Percentiles rank a stretch among this genome's conserved stretches.
Evolutionary conservation across 441 rosid genomes (phyloP).

Genomic region (Erodium trifolium): DNA sequence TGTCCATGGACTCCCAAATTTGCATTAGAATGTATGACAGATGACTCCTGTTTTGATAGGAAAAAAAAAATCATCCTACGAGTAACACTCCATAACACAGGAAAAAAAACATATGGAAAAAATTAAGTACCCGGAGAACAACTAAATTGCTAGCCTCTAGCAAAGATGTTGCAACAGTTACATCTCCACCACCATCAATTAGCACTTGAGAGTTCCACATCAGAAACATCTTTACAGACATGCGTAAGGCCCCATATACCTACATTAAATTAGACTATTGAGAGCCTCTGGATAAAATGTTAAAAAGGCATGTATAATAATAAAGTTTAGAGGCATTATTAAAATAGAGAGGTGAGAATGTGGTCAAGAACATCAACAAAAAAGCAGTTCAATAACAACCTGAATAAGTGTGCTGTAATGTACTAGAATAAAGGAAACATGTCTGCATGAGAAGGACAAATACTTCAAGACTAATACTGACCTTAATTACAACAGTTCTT

Average conservation of each 20-base stretch:
- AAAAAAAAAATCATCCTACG: constrained; percentile 4
- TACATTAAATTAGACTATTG: constrained; percentile 23
- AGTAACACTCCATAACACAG: constrained; percentile 12
- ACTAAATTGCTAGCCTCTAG: constrained; percentile 83
- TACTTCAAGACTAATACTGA: neutral
- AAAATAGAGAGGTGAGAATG: neutral
- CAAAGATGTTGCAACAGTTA: constrained; percentile 59
- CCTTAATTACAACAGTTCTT: constrained; percentile 82
- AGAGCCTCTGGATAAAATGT: constrained; percentile 10
- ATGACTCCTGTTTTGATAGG: constrained; percentile 47
- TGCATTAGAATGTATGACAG: constrained; percentile 82
- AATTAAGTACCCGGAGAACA: constrained; percentile 62
- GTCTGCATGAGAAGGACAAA: neutral
- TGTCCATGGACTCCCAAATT: constrained; percentile 92
- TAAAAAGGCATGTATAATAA: constrained; percentile 7
- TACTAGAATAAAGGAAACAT: neutral
- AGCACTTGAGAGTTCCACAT: constrained; percentile 90
- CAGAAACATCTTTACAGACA: constrained; percentile 80
- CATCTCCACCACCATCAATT: constrained; percentile 62
- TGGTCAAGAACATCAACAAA: neutral
- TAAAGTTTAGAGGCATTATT: neutral
- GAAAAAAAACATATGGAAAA: neutral
- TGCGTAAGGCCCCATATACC: constrained; percentile 86
- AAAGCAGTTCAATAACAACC: neutral
- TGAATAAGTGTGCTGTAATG: neutral